phyloP scores from a whole-genome alignment of 148 eudicot genomes.

The Simmondsia chinensis region DNA sequence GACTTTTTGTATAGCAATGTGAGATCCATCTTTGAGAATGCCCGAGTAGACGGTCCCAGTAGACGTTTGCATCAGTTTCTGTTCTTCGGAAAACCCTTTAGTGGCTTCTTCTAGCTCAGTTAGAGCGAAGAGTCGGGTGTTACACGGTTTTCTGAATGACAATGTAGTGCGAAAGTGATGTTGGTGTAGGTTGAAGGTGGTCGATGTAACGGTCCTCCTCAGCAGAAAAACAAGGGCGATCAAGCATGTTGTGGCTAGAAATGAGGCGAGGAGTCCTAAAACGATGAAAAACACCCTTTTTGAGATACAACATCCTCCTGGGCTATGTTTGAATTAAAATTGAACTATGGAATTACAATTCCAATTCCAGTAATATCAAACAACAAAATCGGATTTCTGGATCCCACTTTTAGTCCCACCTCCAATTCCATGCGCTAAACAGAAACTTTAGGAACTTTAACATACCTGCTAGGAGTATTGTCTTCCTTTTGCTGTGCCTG shows the following conservation, averaged over 20 bases:
- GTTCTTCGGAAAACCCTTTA: conserved; percentile 38
- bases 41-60: conserved; percentile 45
- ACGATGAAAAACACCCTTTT: background rate
- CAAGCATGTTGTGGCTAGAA: conserved; percentile 30
- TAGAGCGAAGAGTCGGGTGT: conserved; percentile 47
- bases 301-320: too few relatives aligned
- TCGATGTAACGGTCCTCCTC: conserved; percentile 32
- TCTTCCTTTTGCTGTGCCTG: conserved; percentile 23
- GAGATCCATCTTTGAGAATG: conserved; percentile 42
- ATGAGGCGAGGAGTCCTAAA: conserved; percentile 54
- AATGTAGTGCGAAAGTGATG: conserved; percentile 24
- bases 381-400: too few relatives aligned
- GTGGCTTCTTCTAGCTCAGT: conserved; percentile 80
- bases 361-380: too few relatives aligned
- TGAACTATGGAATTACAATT: too few relatives aligned
- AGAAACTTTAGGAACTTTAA: background rate
- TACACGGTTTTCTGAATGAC: conserved; percentile 40
- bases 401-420: too few relatives aligned
- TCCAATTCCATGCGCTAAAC: background rate
- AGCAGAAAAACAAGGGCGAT: conserved; percentile 34
- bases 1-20: conserved; percentile 51
- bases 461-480: conserved; percentile 49
- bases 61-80: conserved; percentile 25
- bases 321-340: too few relatives aligned
- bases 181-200: conserved; percentile 19